Evolutionary conservation across 2,329 filamentous ascomycete species (phyloP), one percentile per base, ranked within the genome.

Genomic region (Clarireedia homoeocarpa): DNA sequence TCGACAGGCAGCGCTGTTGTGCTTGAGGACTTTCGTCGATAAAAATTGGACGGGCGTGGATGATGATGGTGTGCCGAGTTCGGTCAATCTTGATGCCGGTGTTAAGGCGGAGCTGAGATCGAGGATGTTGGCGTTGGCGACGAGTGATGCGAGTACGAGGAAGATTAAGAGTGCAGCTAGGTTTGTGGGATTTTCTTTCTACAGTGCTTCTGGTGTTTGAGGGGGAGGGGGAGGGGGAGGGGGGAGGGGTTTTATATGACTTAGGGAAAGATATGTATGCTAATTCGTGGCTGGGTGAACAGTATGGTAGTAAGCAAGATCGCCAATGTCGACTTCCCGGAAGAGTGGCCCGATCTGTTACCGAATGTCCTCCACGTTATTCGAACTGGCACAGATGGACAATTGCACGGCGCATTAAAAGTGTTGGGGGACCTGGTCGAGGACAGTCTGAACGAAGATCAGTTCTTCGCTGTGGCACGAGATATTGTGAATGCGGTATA

Each of bases 381-480:
- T 66, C 82, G 86, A 53, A 81, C 77, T 53, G 90, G 89, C 59
- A 84, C 78, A 61, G 89, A 96, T 66, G 75, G 78, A 48, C 91
- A 96, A 69, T 76, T 96, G 50, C 91, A 96, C 70, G 94, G 94
- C 52, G 89, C 92, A 7, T 77, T 99, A 59, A 88, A 88, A 69
- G 91, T 97, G 24, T 81, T 99, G 46, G 79, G 83, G 62, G 92
- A 97, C 71, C 78, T 99, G 47, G 89, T 99, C 26, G 91, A 97
- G 60, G 92, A 96, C 67, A 91, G 89, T 62, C 81, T 99, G 71
- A 95, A 86, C 67, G 92, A 97, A 69, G 88, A 91, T 59, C 91
- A 96, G 65, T 99, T 99, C 77, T 96, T 97, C 71, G 81, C 81
- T 57, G 89, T 95, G 65, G 94, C 92, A 7, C 79, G 85, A 39